A percentile compares a stretch with the other conserved stretches of the same genome.
These are phyloP conservation scores for Calonectria pseudoreteaudii DNA, from an alignment of 2,329 filamentous ascomycete species.

Conservation along the genomic window DNA sequence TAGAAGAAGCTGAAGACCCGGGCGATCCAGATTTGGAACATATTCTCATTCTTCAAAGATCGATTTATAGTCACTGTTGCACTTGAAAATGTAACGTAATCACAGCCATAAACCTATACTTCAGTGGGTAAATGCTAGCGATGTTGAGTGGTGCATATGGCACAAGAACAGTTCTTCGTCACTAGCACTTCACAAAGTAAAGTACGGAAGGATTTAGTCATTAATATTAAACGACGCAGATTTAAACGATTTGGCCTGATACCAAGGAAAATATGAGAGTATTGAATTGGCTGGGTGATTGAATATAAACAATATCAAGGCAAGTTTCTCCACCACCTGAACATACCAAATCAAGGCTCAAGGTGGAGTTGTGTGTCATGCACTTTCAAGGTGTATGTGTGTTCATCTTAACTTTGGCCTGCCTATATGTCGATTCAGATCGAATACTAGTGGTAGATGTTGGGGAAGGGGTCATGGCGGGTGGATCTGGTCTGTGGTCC, in stretches of 20 bases:
- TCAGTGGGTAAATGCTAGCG: neutral
- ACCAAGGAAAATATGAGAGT: neutral
- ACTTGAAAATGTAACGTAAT: neutral
- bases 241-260: neutral
- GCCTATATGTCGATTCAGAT: neutral
- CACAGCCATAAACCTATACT: neutral
- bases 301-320: neutral
- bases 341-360: neutral
- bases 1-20: neutral
- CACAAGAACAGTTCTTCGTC: neutral
- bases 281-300: neutral
- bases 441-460: neutral
- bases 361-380: neutral
- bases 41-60: neutral
- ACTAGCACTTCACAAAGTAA: neutral
- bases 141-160: neutral
- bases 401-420: neutral
- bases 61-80: too few species aligned
- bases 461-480: neutral
- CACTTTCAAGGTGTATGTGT: neutral
- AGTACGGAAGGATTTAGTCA: neutral
- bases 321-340: neutral
- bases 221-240: neutral
- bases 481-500: neutral
- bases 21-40: neutral